Evolutionary conservation across 495 filamentous ascomycete genomes (phyloP).

Genomic region (Darksidea phi): DNA sequence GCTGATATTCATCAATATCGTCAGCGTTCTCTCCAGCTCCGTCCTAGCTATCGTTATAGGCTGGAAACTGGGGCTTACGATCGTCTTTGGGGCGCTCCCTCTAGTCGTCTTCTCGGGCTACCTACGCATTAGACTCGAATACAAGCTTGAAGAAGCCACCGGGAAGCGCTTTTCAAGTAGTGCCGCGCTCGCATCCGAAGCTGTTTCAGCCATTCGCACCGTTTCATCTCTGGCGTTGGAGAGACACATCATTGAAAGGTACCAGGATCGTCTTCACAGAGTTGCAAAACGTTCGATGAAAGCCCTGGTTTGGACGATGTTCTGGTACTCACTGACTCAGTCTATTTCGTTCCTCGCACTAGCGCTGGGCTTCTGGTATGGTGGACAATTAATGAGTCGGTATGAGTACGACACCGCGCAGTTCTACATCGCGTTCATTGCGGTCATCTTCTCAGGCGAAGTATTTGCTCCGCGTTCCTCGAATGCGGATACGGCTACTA

Average conservation of each 20-base stretch:
- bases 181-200: slow-evolving; percentile 50
- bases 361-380: slow-evolving; percentile 83
- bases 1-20: slow-evolving; percentile 37
- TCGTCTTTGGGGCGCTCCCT: slow-evolving; percentile 40
- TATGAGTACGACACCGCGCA: slow-evolving; percentile 69
- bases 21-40: slow-evolving; percentile 39
- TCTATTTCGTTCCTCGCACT: slow-evolving; percentile 75
- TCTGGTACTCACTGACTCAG: slow-evolving; percentile 80
- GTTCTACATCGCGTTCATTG: slow-evolving; percentile 81
- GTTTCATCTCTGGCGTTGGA: slow-evolving; percentile 54
- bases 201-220: slow-evolving; percentile 55
- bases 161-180: slow-evolving; percentile 38
- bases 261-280: slow-evolving; percentile 20
- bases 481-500: too few relatives aligned
- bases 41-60: slow-evolving; percentile 38
- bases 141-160: slow-evolving; percentile 41
- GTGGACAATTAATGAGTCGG: slow-evolving; percentile 51
- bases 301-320: slow-evolving; percentile 42
- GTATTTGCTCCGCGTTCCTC: too few relatives aligned
- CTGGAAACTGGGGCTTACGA: slow-evolving; percentile 42
- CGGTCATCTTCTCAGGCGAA: slow-evolving; percentile 78
- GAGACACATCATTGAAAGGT: slow-evolving; percentile 18
- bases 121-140: slow-evolving; percentile 47
- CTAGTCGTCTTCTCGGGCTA: slow-evolving; percentile 39
- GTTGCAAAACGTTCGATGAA: slow-evolving; percentile 24